phyloP scores from a whole-genome alignment of 257 asterid species.

The Osmanthus fragrans region DNA sequence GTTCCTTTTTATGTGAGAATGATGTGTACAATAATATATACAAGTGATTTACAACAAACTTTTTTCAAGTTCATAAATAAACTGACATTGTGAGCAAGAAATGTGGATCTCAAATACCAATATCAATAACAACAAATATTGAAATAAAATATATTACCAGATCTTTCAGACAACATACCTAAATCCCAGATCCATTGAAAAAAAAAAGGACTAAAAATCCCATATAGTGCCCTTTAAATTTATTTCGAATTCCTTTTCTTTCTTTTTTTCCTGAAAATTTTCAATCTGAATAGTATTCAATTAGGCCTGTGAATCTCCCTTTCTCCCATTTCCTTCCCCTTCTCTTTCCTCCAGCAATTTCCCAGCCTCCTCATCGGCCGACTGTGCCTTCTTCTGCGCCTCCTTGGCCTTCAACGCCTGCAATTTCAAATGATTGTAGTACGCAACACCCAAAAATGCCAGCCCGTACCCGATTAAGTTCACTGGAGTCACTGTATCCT shows the following conservation, averaged over 20 bases:
- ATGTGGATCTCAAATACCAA: background rate
- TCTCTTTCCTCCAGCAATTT: slow-evolving; percentile 23
- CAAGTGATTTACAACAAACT: no score
- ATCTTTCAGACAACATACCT: background rate
- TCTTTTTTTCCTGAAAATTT: background rate
- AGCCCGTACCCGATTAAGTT: background rate
- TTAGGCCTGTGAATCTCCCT: slow-evolving; percentile 31
- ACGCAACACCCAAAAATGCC: slow-evolving; percentile 4
- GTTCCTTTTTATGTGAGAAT: no score
- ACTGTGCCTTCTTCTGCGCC: background rate
- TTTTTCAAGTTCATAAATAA: background rate
- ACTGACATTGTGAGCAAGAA: background rate
- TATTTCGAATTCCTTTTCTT: background rate
- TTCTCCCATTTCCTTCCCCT: slow-evolving; percentile 27
- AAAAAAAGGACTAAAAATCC: background rate
- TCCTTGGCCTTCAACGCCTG: slow-evolving; percentile 24
- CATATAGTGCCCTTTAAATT: background rate
- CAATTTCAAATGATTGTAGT: background rate
- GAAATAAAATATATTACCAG: background rate
- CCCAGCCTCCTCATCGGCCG: slow-evolving; percentile 34
- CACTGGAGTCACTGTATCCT: slow-evolving; percentile 6
- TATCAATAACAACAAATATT: background rate
- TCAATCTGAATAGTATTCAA: background rate
- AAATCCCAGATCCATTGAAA: background rate
- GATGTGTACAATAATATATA: no score